Conservation (phyloP, 1,284 basidiomycete species). For the Phellinidium pouzarii region DNA sequence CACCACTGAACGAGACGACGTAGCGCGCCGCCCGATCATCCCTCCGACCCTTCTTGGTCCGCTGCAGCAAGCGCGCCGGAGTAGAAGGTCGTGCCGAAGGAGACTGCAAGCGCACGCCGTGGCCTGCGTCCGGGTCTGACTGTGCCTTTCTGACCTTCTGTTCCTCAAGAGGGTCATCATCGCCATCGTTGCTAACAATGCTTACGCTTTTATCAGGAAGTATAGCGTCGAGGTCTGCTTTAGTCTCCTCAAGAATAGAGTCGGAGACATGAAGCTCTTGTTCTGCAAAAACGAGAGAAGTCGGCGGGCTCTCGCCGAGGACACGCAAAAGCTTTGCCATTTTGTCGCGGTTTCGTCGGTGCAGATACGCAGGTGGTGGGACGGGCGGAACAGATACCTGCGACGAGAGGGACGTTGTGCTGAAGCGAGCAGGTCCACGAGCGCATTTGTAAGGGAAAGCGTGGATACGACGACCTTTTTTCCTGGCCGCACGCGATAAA, state of each 20-base stretch:
- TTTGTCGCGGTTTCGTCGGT: conserved; percentile 14
- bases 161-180: neutral
- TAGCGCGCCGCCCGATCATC: conserved; percentile 5
- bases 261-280: neutral
- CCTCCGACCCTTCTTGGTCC: conserved; percentile 5
- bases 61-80: conserved; percentile 1
- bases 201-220: neutral
- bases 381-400: conserved; percentile 15
- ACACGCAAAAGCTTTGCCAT: conserved; percentile 19
- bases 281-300: conserved; percentile 11
- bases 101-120: neutral
- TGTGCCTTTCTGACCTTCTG: conserved; percentile 4
- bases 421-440: conserved; percentile 6
- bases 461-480: conserved; percentile 2
- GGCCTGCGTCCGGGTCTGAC: conserved; percentile 14
- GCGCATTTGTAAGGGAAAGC: conserved; percentile 16
- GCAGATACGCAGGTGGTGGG: conserved; percentile 9
- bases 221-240: neutral
- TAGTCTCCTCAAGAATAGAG: neutral
- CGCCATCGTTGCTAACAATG: neutral
- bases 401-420: conserved; percentile 13
- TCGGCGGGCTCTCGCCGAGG: conserved; percentile 16
- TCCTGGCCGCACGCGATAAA: neutral
- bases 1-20: conserved; percentile 10
- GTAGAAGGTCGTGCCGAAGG: neutral